phyloP scores from a whole-genome alignment of 192 early-diverging fungal genomes.

The Coemansia sp. region DNA sequence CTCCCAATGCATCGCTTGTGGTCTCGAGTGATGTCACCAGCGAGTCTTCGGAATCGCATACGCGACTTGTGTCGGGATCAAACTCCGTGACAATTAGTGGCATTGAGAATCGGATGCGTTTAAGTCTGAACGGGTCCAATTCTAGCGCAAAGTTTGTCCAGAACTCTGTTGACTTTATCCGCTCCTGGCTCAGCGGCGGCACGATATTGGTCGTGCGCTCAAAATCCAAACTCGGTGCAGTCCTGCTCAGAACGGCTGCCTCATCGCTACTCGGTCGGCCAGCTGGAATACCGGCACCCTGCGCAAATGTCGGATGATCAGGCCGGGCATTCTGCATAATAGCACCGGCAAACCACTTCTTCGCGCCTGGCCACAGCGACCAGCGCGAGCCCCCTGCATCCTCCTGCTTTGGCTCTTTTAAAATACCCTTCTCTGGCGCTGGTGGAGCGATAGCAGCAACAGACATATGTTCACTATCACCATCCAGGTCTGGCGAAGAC shows the following conservation, averaged over 20 bases:
- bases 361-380: constrained; percentile 50
- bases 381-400: constrained; percentile 31
- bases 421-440: constrained; percentile 43
- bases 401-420: constrained; percentile 42
- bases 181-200: constrained; percentile 51
- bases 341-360: constrained; percentile 40
- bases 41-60: constrained; percentile 23
- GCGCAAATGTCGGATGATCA: constrained; percentile 34
- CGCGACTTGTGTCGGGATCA: constrained; percentile 35
- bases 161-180: constrained; percentile 54
- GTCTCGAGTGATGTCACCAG: constrained; percentile 26
- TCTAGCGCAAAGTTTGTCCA: constrained; percentile 53
- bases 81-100: constrained; percentile 57
- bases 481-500: background rate
- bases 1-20: constrained; percentile 3
- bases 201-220: constrained; percentile 47
- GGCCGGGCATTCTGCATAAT: constrained; percentile 12
- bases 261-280: constrained; percentile 14
- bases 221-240: constrained; percentile 50
- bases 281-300: constrained; percentile 46
- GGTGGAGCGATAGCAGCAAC: background rate
- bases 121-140: constrained; percentile 46
- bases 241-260: constrained; percentile 16
- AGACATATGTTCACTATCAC: constrained; percentile 4
- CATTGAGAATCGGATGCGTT: constrained; percentile 54